Evolutionary conservation across 768 basidiomycete species (phyloP).

Genomic region (Mycena indigotica): DNA sequence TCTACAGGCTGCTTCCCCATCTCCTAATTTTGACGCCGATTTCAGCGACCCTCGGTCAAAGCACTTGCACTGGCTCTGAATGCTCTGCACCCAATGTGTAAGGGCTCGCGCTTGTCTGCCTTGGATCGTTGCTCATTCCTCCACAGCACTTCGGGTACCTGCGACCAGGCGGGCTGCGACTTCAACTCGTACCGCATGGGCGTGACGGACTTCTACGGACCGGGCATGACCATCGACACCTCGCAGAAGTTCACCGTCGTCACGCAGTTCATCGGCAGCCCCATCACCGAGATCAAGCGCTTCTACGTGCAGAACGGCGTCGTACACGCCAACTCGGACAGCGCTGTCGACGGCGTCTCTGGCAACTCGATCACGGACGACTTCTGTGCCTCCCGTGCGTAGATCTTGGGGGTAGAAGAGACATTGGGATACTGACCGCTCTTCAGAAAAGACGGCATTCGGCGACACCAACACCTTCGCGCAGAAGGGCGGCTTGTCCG

Average conservation of each 20-base stretch:
- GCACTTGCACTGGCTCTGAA: conserved; percentile 33
- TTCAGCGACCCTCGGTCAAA: conserved; percentile 25
- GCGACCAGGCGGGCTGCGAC: conserved; percentile 44
- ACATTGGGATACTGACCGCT: not conserved
- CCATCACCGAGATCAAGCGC: conserved; percentile 1
- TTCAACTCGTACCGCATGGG: conserved; percentile 48
- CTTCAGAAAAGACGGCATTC: conserved; percentile 32
- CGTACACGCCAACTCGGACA: conserved; percentile 1
- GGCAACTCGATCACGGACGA: conserved; percentile 37
- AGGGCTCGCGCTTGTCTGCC: not conserved
- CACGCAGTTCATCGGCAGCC: conserved; percentile 38
- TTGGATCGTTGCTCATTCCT: not conserved
- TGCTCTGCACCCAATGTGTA: conserved; percentile 25
- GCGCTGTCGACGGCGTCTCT: not conserved
- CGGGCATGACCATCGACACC: conserved; percentile 37
- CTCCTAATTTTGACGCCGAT: too few species aligned
- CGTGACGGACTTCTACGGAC: conserved; percentile 36
- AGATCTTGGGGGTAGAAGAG: not conserved
- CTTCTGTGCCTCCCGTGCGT: conserved; percentile 31
- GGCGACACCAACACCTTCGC: conserved; percentile 41
- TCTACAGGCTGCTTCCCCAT: not conserved
- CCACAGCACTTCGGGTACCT: conserved; percentile 20
- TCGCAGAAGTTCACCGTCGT: conserved; percentile 40
- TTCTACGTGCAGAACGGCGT: conserved; percentile 23
- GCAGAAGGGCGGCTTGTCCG: conserved; percentile 34